Conservation (phyloP, 306 rosid genomes). For the Vachellia collinsii region DNA sequence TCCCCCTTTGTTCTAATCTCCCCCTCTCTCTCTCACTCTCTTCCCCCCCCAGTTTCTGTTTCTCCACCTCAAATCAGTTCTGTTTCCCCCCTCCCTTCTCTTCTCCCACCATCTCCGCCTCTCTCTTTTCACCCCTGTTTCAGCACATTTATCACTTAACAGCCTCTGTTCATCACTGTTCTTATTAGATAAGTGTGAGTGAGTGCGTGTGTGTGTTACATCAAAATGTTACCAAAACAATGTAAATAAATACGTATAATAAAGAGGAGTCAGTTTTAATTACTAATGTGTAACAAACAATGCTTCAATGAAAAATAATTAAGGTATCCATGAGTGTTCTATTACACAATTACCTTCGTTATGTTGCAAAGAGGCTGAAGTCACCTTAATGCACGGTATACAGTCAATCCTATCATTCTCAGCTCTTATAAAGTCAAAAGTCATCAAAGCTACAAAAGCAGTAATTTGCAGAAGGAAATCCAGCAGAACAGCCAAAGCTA, state of each 20-base stretch:
- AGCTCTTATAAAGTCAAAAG: slow-evolving; percentile 79
- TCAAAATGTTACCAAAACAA: not conserved
- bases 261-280: slow-evolving; percentile 14
- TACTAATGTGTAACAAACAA: slow-evolving; percentile 20
- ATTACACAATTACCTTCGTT: slow-evolving; percentile 60
- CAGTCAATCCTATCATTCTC: slow-evolving; percentile 87
- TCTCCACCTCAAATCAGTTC: no score
- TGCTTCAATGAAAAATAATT: slow-evolving; percentile 16
- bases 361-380: slow-evolving; percentile 51
- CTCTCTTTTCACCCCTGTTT: no score
- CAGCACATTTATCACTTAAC: no score
- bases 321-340: slow-evolving; percentile 27
- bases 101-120: no score
- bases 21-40: no score
- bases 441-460: slow-evolving; percentile 84
- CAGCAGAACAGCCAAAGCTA: slow-evolving; percentile 95
- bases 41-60: no score
- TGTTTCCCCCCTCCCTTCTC: no score
- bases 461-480: slow-evolving; percentile 94
- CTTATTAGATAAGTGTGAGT: no score
- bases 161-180: no score
- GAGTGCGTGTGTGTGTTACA: no score
- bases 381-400: slow-evolving; percentile 82
- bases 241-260: slow-evolving; percentile 24
- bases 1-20: no score